Evolutionary conservation across 2,329 filamentous ascomycete genomes (phyloP), one percentile per base, ranked within the genome.

Genomic region (Monosporascus sp.): DNA sequence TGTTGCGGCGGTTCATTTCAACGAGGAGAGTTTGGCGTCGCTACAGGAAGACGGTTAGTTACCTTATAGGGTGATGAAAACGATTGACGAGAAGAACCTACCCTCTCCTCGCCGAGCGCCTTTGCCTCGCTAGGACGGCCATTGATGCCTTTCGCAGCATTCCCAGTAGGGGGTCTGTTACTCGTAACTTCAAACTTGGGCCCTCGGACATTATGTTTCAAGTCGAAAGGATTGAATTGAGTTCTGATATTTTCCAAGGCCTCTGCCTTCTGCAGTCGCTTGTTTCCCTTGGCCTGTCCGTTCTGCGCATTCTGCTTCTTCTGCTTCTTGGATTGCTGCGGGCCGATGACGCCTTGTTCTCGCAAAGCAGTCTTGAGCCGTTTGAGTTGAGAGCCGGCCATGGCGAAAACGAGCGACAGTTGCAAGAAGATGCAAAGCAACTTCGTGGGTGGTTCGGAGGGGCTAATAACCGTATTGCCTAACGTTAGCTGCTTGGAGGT

Each of bases 381-480:
- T 74, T 97, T 99, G 54, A 99, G 81, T 76, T 99, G 95, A 14
- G 95, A 99, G 57, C 92, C 90, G 62, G 93, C 86, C 94, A 99
- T 99, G 51, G 64, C 74, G 66, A 51, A 24, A 49, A 36, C 11
- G 27, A 47, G 41, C 36, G 18, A 6, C 22, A 15, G 39, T 42
- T 20, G 39, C 39, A 22, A 42, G 39, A 42, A 20, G n/a, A 31
- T 31, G 27, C 27, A 14, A 42, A 42, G 39, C 39, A 42, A 20
- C 18, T 42, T 42, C 39, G 39, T 15, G 39, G 31, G n/a, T 42
- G 39, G 22, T 24, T 14, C 18, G 39, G 17, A 20, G 39, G 39
- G 39, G 31, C 31, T 34, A 34, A 34, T 34, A 14, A 34, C 31
- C 31, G 31, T 34, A 34, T 34, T 14, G 31, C 31, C 9, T 34